phyloP scores from a whole-genome alignment of 2,329 filamentous ascomycete genomes.

The Botrytis fabae region DNA sequence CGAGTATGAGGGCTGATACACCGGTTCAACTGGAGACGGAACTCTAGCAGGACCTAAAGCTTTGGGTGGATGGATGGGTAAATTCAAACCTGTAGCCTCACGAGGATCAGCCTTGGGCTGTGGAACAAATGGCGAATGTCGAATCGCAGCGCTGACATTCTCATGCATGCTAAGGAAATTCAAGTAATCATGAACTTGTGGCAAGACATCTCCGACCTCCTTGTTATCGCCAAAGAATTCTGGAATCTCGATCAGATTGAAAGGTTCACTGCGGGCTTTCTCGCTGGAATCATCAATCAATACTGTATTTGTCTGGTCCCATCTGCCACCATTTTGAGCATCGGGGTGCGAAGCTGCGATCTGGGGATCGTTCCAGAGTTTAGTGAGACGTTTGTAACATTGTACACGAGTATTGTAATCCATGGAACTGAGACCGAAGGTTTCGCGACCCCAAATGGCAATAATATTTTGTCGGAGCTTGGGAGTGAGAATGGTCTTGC shows the following conservation, averaged over 20 bases:
- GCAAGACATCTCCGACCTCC: slow-evolving; percentile 50
- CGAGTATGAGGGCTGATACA: slow-evolving; percentile 4
- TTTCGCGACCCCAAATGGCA: slow-evolving; percentile 76
- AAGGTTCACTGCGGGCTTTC: slow-evolving; percentile 81
- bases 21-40: background rate
- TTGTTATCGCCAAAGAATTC: slow-evolving; percentile 62
- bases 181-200: slow-evolving; percentile 62
- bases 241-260: slow-evolving; percentile 77
- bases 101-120: slow-evolving; percentile 18
- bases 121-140: slow-evolving; percentile 49
- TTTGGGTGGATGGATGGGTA: slow-evolving; percentile 16
- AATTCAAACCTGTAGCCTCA: slow-evolving; percentile 10
- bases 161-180: slow-evolving; percentile 54
- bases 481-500: slow-evolving; percentile 60
- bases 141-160: slow-evolving; percentile 65
- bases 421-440: slow-evolving; percentile 61
- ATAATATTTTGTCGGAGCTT: slow-evolving; percentile 57
- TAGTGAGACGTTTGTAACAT: slow-evolving; percentile 82
- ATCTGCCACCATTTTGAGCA: slow-evolving; percentile 48
- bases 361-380: slow-evolving; percentile 62
- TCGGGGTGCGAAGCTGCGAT: slow-evolving; percentile 50
- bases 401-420: slow-evolving; percentile 75
- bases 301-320: slow-evolving; percentile 84
- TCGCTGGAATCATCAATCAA: slow-evolving; percentile 81
- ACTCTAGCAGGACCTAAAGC: slow-evolving; percentile 8